phyloP scores from a whole-genome alignment of 2,329 filamentous ascomycete species.

The Aspergillus calidoustus region DNA sequence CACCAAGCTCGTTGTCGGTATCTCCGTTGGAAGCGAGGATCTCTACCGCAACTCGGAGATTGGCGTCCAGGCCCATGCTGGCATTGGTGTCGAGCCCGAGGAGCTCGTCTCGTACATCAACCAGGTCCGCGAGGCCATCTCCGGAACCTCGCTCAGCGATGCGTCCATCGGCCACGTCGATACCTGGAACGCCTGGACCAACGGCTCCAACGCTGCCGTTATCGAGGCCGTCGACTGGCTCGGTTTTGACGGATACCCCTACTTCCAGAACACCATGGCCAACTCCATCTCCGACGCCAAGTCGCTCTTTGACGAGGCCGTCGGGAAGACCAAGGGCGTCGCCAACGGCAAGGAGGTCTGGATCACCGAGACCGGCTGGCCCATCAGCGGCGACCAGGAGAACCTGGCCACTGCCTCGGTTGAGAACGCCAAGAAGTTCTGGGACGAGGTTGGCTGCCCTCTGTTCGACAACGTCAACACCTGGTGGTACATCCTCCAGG shows the following conservation, averaged over 20 bases:
- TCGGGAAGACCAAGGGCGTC: constrained; percentile 62
- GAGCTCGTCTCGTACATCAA: constrained; percentile 71
- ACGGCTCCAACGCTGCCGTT: constrained; percentile 71
- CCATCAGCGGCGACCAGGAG: constrained; percentile 68
- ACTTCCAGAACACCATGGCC: constrained; percentile 72
- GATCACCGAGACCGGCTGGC: constrained; percentile 90
- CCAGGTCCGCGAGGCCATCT: constrained; percentile 66
- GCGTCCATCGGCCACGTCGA: constrained; percentile 81
- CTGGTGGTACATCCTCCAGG: constrained; percentile 51
- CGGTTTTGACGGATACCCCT: constrained; percentile 83
- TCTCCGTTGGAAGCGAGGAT: constrained; percentile 86
- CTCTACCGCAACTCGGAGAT: constrained; percentile 78
- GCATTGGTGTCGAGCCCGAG: constrained; percentile 66
- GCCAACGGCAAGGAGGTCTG: constrained; percentile 73
- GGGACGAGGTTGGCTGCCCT: constrained; percentile 76
- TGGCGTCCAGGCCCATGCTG: constrained; percentile 66
- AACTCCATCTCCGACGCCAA: constrained; percentile 70
- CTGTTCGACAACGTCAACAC: constrained; percentile 47
- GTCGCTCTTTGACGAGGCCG: constrained; percentile 69
- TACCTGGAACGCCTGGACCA: constrained; percentile 82
- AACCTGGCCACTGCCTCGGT: constrained; percentile 66
- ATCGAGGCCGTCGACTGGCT: constrained; percentile 75
- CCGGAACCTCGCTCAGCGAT: constrained; percentile 59
- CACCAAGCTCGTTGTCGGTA: constrained; percentile 66
- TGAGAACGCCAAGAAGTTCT: constrained; percentile 77